A percentile compares a stretch with the other conserved stretches of the same genome.
Evolutionary conservation across 2,329 filamentous ascomycete genomes (phyloP).

Genomic region (Alternaria alternata): DNA sequence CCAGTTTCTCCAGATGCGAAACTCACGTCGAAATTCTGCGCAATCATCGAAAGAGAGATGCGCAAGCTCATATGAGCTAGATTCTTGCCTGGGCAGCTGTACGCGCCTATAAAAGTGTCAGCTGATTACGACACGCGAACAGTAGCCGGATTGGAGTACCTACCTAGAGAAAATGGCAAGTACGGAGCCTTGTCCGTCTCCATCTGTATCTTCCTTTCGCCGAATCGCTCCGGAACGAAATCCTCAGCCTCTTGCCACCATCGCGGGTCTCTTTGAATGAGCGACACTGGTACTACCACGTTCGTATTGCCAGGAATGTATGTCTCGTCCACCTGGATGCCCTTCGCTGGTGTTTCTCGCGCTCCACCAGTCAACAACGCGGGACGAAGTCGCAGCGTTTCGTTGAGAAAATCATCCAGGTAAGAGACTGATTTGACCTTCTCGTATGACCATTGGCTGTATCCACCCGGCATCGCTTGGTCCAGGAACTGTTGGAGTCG

Average conservation of each 20-base stretch:
- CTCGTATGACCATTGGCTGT: conserved; percentile 41
- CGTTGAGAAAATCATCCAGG: conserved; percentile 45
- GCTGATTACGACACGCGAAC: not conserved
- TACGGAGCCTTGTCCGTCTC: conserved; percentile 27
- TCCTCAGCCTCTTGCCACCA: conserved; percentile 23
- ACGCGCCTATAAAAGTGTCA: conserved; percentile 18
- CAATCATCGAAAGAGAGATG: conserved; percentile 21
- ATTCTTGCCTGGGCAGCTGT: conserved; percentile 28
- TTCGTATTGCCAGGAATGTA: conserved; percentile 25
- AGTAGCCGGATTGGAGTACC: not conserved
- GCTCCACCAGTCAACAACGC: conserved; percentile 47
- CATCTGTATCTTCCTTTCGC: conserved; percentile 25
- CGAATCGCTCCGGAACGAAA: conserved; percentile 30
- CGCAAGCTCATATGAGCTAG: conserved; percentile 26
- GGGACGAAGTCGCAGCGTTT: conserved; percentile 53
- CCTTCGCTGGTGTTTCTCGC: conserved; percentile 51
- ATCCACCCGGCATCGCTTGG: conserved; percentile 32
- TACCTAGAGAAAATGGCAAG: conserved; percentile 26
- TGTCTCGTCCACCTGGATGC: conserved; percentile 34
- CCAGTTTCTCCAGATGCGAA: conserved; percentile 30
- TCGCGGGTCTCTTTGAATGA: conserved; percentile 21
- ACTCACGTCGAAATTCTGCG: conserved; percentile 22
- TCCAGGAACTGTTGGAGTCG: conserved; percentile 47
- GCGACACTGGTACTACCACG: conserved; percentile 15
- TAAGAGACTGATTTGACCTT: conserved; percentile 37